Evolutionary conservation across 2,329 filamentous ascomycete species (phyloP).

Genomic region (Calonectria crousiana): DNA sequence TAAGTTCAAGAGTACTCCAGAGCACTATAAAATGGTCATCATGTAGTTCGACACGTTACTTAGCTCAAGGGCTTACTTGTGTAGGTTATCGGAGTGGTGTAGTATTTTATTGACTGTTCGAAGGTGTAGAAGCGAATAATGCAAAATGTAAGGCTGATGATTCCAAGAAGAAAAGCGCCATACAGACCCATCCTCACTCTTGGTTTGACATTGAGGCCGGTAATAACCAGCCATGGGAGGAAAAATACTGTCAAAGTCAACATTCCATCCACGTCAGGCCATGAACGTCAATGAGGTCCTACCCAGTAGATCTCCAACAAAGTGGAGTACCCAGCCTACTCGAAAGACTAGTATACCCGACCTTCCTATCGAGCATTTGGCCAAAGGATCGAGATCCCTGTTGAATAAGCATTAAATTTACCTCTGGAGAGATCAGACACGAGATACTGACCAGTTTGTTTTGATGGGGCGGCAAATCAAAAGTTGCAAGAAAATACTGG

Average conservation of each 20-base stretch:
- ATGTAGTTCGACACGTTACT: accelerated
- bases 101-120: not conserved
- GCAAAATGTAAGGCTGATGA: not conserved
- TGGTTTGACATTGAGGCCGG: not conserved
- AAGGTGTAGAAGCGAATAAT: not conserved
- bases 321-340: not conserved
- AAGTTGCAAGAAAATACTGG: not conserved
- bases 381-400: not conserved
- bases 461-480: not conserved
- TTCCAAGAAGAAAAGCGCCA: not conserved
- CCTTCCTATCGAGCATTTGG: not conserved
- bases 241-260: not conserved
- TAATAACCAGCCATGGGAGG: not conserved
- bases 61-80: not conserved
- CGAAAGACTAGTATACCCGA: not conserved
- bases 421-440: accelerated
- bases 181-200: not conserved
- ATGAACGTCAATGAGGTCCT: not conserved
- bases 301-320: not conserved
- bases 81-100: not conserved
- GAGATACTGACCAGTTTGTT: not conserved
- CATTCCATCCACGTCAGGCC: too few species aligned
- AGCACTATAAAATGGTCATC: not conserved
- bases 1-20: not conserved
- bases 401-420: not conserved